Conservation (phyloP, 169 alveolate genomes). For the Plasmodium billcollinsi region DNA sequence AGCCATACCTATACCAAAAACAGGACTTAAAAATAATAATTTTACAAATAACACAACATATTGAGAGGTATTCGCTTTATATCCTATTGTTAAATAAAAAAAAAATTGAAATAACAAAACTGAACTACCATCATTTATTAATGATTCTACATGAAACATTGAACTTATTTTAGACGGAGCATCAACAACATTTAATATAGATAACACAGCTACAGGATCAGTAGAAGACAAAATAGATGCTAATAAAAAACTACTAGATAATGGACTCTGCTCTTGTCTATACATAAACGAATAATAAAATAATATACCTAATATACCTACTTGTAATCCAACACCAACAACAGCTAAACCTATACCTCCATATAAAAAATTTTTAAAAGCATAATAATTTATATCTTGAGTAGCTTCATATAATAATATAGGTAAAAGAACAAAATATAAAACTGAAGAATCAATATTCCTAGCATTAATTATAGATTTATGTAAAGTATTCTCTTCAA, state of each 20-base stretch:
- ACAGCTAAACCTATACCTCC: conserved; percentile 91
- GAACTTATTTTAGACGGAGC: conserved; percentile 89
- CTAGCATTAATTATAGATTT: conserved; percentile 78
- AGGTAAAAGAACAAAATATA: conserved; percentile 88
- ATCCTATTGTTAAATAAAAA: conserved; percentile 84
- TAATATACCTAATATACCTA: conserved; percentile 82
- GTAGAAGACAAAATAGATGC: conserved; percentile 92
- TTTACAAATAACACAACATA: conserved; percentile 84
- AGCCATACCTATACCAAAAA: conserved; percentile 87
- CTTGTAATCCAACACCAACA: conserved; percentile 87
- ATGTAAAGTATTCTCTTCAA: conserved; percentile 72
- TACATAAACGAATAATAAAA: conserved; percentile 85
- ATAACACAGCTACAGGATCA: conserved; percentile 92
- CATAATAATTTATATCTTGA: conserved; percentile 90
- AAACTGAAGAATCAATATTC: conserved; percentile 84
- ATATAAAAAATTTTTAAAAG: conserved; percentile 86
- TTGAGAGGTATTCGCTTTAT: conserved; percentile 79
- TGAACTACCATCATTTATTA: conserved; percentile 91
- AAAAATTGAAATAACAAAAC: conserved; percentile 90
- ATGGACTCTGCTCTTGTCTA: conserved; percentile 70
- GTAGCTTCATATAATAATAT: conserved; percentile 91
- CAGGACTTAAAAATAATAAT: conserved; percentile 87
- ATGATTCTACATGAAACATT: conserved; percentile 90
- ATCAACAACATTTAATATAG: conserved; percentile 87
- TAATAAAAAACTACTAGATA: conserved; percentile 86